These are phyloP conservation scores for Dysphania ambrosioides DNA, from an alignment of 148 eudicot species.

Conservation along the genomic window DNA sequence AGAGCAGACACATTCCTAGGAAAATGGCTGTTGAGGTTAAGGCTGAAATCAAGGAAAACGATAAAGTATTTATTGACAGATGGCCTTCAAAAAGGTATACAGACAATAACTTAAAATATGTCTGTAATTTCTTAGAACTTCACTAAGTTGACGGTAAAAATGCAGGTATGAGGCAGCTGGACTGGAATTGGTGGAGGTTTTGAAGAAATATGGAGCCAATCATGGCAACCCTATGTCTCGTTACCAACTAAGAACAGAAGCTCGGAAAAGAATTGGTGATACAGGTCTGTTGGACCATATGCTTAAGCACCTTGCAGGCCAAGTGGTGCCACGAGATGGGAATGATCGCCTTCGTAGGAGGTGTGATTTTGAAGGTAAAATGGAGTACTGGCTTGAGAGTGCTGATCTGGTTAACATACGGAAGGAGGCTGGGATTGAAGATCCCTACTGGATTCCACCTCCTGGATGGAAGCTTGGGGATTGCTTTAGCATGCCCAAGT, in stretches of 20 bases:
- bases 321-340: conserved; percentile 68
- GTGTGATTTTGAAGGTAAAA: conserved; percentile 76
- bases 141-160: conserved; percentile 2
- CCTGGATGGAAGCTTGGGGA: conserved; percentile 92
- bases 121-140: conserved; percentile 1
- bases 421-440: conserved; percentile 68
- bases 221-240: conserved; percentile 59
- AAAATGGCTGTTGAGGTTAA: conserved; percentile 5
- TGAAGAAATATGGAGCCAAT: conserved; percentile 59
- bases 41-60: conserved; percentile 8
- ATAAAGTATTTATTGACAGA: conserved; percentile 24
- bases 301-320: conserved; percentile 89
- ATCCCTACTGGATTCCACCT: conserved; percentile 95
- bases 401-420: conserved; percentile 66
- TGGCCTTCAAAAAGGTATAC: conserved; percentile 38
- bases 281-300: conserved; percentile 90
- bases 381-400: conserved; percentile 93
- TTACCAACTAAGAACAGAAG: conserved; percentile 63
- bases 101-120: not conserved
- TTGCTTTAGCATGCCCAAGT: conserved; percentile 22
- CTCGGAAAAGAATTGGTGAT: conserved; percentile 79
- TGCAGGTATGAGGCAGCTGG: conserved; percentile 77
- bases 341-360: conserved; percentile 64
- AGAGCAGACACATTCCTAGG: conserved; percentile 11
- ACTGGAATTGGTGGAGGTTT: conserved; percentile 47